These are phyloP conservation scores for Xylariaceae sp. DNA, from an alignment of 2,329 filamentous ascomycete genomes.

Conservation along the genomic window DNA sequence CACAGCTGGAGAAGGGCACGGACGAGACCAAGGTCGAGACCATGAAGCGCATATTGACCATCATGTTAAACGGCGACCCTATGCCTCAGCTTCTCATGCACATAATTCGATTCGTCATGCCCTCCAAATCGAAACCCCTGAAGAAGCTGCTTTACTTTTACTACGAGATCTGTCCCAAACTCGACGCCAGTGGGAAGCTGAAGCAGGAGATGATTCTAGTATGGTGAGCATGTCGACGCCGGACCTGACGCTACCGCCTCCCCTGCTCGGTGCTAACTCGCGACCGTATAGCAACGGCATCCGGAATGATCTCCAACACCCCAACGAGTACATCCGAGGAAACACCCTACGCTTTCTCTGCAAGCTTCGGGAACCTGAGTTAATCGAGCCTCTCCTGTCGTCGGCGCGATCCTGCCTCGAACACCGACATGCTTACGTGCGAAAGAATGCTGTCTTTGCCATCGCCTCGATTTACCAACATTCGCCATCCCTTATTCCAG, in stretches of 20 bases:
- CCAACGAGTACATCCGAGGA: conserved; percentile 96
- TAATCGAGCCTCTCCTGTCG: conserved; percentile 92
- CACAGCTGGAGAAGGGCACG: conserved; percentile 87
- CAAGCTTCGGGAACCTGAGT: conserved; percentile 91
- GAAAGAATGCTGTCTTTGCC: conserved; percentile 96
- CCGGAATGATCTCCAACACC: conserved; percentile 91
- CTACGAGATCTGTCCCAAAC: conserved; percentile 97
- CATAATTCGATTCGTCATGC: conserved; percentile 99
- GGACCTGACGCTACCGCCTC: neutral
- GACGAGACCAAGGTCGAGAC: conserved; percentile 92
- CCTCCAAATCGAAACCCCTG: conserved; percentile 89
- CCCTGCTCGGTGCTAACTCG: conserved; percentile 12
- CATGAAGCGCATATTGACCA: conserved; percentile 91
- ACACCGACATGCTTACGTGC: conserved; percentile 94
- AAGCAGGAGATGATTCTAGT: conserved; percentile 99
- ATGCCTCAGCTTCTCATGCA: conserved; percentile 97
- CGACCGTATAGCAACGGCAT: conserved; percentile 75
- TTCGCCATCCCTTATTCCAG: conserved; percentile 86
- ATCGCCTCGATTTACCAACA: conserved; percentile 89
- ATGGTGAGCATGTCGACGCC: conserved; percentile 57
- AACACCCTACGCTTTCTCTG: conserved; percentile 97
- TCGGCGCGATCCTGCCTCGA: conserved; percentile 89
- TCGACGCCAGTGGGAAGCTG: conserved; percentile 85
- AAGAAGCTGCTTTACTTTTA: conserved; percentile 99
- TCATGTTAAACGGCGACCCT: conserved; percentile 97